Percentiles rank a stretch among this genome's conserved stretches.
phyloP scores from a whole-genome alignment of 345 rosid genomes.

The Sisymbrium altissimum region DNA sequence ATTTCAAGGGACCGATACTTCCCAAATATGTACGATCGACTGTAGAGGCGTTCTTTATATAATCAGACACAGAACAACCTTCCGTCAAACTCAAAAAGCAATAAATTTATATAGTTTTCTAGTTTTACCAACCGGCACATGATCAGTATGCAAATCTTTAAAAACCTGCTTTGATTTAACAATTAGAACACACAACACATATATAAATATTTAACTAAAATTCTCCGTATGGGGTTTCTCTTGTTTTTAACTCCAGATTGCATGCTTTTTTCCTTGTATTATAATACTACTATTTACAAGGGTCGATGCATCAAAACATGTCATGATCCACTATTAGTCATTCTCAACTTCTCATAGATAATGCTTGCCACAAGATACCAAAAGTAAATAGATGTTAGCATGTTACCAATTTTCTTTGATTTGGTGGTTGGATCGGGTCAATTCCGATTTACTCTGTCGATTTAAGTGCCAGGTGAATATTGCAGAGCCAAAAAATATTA shows the following conservation, averaged over 20 bases:
- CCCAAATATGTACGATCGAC: background rate
- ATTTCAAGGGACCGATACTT: background rate
- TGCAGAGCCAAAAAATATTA: background rate
- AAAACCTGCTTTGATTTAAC: background rate
- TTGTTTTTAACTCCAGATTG: background rate
- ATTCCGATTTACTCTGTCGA: conserved; percentile 1
- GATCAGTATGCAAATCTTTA: conserved; percentile 24
- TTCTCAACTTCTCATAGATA: conserved; percentile 18
- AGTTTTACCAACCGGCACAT: conserved; percentile 33
- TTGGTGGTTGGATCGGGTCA: conserved; percentile 24
- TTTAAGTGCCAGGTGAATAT: conserved; percentile 17
- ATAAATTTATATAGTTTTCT: background rate
- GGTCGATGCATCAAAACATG: conserved; percentile 18
- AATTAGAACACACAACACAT: background rate
- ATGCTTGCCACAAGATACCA: conserved; percentile 27
- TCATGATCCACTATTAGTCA: conserved; percentile 28
- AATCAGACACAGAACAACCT: conserved; percentile 5
- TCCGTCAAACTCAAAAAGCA: conserved; percentile 20
- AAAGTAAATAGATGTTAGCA: background rate
- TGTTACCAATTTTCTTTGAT: background rate
- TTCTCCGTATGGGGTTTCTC: background rate
- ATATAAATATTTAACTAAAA: background rate
- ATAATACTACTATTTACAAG: background rate
- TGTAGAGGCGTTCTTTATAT: background rate
- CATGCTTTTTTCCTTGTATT: background rate